Evolutionary conservation across 495 filamentous ascomycete genomes (phyloP).

Genomic region (Neurospora sp.): DNA sequence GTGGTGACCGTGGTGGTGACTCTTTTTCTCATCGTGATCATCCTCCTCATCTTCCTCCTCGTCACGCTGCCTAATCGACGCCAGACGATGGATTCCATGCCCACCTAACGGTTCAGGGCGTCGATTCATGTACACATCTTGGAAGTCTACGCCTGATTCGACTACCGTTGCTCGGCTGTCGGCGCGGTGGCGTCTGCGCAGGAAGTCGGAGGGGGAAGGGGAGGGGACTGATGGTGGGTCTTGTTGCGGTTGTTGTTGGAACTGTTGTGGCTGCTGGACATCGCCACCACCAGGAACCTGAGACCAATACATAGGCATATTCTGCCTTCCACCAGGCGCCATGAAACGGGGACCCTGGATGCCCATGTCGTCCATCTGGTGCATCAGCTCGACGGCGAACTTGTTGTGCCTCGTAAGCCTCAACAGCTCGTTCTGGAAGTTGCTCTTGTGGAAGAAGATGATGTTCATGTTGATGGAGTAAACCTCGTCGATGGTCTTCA

Average conservation of each 20-base stretch:
- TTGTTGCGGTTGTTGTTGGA: background rate
- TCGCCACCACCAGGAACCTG: conserved; percentile 11
- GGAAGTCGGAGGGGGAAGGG: background rate
- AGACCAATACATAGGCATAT: conserved; percentile 40
- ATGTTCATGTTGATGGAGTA: conserved; percentile 76
- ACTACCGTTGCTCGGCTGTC: conserved; percentile 18
- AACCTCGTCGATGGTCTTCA: conserved; percentile 51
- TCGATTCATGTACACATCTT: conserved; percentile 23
- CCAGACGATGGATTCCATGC: conserved; percentile 6
- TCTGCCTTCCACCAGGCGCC: conserved; percentile 50
- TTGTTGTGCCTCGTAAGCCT: conserved; percentile 87
- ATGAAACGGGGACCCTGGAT: conserved; percentile 80
- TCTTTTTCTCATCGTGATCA: background rate
- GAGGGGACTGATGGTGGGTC: background rate
- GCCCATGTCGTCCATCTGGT: conserved; percentile 68
- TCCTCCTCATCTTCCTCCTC: conserved; percentile 5
- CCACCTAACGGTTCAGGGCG: conserved; percentile 4
- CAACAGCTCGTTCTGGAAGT: conserved; percentile 80
- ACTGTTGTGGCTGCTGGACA: background rate
- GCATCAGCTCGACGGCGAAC: conserved; percentile 90
- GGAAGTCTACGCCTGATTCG: conserved; percentile 24
- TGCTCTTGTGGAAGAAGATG: conserved; percentile 96
- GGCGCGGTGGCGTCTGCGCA: background rate
- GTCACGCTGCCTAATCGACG: conserved; percentile 19
- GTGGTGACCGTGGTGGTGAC: background rate